Evolutionary conservation across 2,329 filamentous ascomycete species (phyloP).

Genomic region (Penicillium sp.): DNA sequence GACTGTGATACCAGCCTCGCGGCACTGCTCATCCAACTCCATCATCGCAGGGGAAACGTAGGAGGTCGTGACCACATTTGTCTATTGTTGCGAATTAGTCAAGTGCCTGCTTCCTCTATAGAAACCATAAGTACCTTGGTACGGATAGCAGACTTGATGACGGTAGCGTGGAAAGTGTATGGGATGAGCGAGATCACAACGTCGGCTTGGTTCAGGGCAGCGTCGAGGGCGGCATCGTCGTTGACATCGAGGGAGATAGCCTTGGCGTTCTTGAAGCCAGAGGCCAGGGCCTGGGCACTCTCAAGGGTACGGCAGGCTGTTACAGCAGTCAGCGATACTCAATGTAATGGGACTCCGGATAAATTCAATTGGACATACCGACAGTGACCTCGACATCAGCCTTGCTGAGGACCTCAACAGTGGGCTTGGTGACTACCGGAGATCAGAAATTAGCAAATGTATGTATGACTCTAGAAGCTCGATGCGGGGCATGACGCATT

Average conservation of each 20-base stretch:
- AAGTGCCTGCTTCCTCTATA: background rate
- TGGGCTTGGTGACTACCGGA: slow-evolving; percentile 50
- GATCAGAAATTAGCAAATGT: slow-evolving; percentile 8
- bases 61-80: slow-evolving; percentile 88
- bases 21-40: slow-evolving; percentile 72
- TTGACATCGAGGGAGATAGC: slow-evolving; percentile 79
- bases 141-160: slow-evolving; percentile 88
- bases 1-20: slow-evolving; percentile 87
- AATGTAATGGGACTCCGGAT: background rate
- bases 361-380: slow-evolving; percentile 39
- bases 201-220: slow-evolving; percentile 69
- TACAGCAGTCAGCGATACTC: background rate
- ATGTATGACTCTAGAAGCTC: slow-evolving; percentile 1
- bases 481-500: slow-evolving; percentile 15
- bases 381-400: slow-evolving; percentile 58
- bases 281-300: slow-evolving; percentile 64
- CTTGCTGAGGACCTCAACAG: slow-evolving; percentile 54
- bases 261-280: slow-evolving; percentile 61
- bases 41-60: slow-evolving; percentile 90
- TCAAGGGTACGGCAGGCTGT: slow-evolving; percentile 73
- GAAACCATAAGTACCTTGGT: slow-evolving; percentile 48
- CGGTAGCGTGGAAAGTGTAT: slow-evolving; percentile 77
- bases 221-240: slow-evolving; percentile 66
- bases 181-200: slow-evolving; percentile 77
- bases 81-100: slow-evolving; percentile 37